These are phyloP conservation scores for Flaveria sonorensis DNA, from an alignment of 129 eudicot genomes.

Conservation along the genomic window DNA sequence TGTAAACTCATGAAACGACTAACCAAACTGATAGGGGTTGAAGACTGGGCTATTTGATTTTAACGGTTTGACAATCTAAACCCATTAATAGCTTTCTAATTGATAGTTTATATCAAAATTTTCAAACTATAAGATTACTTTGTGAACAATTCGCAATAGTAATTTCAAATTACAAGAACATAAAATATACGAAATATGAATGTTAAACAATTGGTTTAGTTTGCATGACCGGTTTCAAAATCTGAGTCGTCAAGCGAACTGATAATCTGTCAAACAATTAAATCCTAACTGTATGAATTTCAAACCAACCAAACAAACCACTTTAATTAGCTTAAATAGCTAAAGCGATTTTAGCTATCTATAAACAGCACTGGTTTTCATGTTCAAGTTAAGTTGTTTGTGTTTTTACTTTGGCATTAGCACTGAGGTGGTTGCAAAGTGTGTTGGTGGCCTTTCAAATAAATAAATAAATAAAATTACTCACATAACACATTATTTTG, in stretches of 20 bases:
- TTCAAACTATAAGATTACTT: background rate
- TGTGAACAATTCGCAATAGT: background rate
- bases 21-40: background rate
- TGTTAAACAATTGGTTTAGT: background rate
- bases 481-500: constrained; percentile 4
- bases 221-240: background rate
- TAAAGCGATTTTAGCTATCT: background rate
- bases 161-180: background rate
- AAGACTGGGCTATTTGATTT: too few relatives aligned
- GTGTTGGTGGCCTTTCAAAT: background rate
- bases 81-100: too few relatives aligned
- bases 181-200: background rate
- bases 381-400: background rate
- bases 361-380: background rate
- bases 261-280: background rate
- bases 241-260: background rate
- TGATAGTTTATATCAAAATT: too few relatives aligned
- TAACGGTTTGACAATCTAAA: too few relatives aligned
- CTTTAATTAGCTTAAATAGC: background rate
- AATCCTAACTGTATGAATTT: background rate
- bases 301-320: background rate
- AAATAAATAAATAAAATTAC: background rate
- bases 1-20: background rate
- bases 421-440: background rate
- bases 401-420: background rate